Base-by-base conservation (phyloP, 305 asterid genomes). In the Fraxinus latifolia region DNA sequence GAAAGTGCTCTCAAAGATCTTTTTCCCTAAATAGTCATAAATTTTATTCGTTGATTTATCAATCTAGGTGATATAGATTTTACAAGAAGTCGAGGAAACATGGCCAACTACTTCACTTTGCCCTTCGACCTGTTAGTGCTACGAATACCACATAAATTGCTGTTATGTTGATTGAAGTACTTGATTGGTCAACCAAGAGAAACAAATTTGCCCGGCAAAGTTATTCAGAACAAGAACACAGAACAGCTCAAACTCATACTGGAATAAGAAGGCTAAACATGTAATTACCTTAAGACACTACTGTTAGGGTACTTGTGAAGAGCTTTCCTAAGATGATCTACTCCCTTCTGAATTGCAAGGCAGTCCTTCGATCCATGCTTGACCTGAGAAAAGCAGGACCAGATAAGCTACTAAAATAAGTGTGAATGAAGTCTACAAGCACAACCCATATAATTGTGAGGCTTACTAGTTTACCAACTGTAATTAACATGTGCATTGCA, bases 271-370 rank as follows among this genome's bases (percentile, higher is more conserved):
- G 21, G 23, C 23, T 17, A 53, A 15, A 53, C 23, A 53, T 53
- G 23, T 55, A 17, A 78, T 74, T 90, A 94, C 99, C 99, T 93
- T 82, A 96, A 88, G 85, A 84, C 84, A 80, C 85, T 83, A 87
- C 92, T 93, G 83, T 88, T 87, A 76, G 99, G 99, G 88, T 81
- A 92, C 93, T 85, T 88, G 89, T 96, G 99, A 85, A 96, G 93
- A 84, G 91, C 90, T 85, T 93, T 96, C 82, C 93, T 91, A 68
- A 96, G 92, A 88, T 96, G 97, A 84, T 85, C 83, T 36, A 93
- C 87, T 84, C 96, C 97, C 83, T 88, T 85, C 79, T 87, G 91
- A 80, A 92, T 84, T 83, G 90, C 98, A 80, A 93, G 91, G 83
- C 85, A 79, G 42, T 83, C 87, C 19, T 85, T 44, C 73, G 84